A percentile compares a stretch with the other conserved stretches of the same genome.
These are phyloP conservation scores for Carex myosuroides DNA, from an alignment of 176 grass and related monocot genomes.

Conservation along the genomic window DNA sequence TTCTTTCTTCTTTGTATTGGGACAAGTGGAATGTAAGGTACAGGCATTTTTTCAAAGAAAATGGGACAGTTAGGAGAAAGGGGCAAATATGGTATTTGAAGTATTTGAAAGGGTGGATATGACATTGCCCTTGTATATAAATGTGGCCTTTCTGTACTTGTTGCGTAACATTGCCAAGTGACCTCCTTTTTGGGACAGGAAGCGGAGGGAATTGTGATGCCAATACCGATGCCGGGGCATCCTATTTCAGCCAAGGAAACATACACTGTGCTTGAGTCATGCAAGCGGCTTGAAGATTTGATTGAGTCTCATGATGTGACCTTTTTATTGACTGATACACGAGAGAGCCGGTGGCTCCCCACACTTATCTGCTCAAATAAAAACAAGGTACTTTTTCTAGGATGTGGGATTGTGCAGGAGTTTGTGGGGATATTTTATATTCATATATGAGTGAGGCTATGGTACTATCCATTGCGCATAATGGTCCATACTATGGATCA, in stretches of 20 bases:
- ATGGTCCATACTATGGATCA: no score
- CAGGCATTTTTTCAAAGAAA: not conserved
- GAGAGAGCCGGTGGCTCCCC: slow-evolving; percentile 97
- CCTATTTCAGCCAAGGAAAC: slow-evolving; percentile 58
- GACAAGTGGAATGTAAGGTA: not conserved
- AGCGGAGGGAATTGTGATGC: slow-evolving; percentile 60
- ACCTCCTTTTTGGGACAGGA: slow-evolving; percentile 32
- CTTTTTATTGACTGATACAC: slow-evolving; percentile 89
- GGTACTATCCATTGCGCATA: no score
- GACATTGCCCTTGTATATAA: not conserved
- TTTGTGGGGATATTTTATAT: not conserved
- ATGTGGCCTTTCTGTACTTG: not conserved
- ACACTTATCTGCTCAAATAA: slow-evolving; percentile 62
- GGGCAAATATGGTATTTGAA: not conserved
- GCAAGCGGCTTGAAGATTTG: slow-evolving; percentile 45
- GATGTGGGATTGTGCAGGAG: slow-evolving; percentile 21
- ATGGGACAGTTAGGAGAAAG: not conserved
- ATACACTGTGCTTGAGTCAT: slow-evolving; percentile 46
- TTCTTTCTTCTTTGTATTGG: not conserved
- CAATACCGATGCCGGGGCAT: slow-evolving; percentile 97
- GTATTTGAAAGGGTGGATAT: not conserved
- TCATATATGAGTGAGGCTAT: not conserved
- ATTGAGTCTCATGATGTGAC: slow-evolving; percentile 72
- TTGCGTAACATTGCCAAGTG: not conserved
- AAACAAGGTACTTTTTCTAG: slow-evolving; percentile 56